Evolutionary conservation across 2,329 filamentous ascomycete species (phyloP).

Genomic region (Penicillium sp.): DNA sequence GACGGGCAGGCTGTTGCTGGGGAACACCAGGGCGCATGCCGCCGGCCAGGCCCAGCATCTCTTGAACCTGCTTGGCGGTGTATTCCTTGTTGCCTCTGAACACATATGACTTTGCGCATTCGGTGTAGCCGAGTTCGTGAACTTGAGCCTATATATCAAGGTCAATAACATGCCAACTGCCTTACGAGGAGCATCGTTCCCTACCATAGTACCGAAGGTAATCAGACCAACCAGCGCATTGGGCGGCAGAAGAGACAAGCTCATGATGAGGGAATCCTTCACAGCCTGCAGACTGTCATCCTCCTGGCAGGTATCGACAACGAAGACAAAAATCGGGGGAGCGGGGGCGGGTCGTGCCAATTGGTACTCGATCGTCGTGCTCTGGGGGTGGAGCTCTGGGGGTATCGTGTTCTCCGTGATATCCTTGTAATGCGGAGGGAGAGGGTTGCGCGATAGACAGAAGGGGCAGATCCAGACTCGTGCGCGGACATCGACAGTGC

Average conservation of each 20-base stretch:
- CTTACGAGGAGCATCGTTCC: slow-evolving; percentile 16
- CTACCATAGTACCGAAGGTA: slow-evolving; percentile 83
- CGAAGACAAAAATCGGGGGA: slow-evolving; percentile 66
- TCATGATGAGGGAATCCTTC: slow-evolving; percentile 66
- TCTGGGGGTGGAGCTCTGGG: slow-evolving; percentile 62
- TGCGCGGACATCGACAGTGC: slow-evolving; percentile 64
- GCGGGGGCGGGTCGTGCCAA: slow-evolving; percentile 60
- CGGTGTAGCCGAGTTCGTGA: slow-evolving; percentile 95
- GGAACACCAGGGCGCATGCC: slow-evolving; percentile 67
- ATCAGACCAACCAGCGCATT: slow-evolving; percentile 64
- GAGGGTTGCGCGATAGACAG: slow-evolving; percentile 63
- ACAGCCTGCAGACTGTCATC: slow-evolving; percentile 65
- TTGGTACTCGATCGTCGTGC: slow-evolving; percentile 66
- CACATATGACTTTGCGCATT: slow-evolving; percentile 97
- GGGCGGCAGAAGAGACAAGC: slow-evolving; percentile 60
- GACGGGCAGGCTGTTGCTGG: slow-evolving; percentile 66
- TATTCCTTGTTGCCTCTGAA: slow-evolving; percentile 99
- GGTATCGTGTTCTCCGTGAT: slow-evolving; percentile 65
- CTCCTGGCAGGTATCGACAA: slow-evolving; percentile 68
- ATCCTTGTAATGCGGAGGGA: slow-evolving; percentile 67
- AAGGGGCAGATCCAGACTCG: slow-evolving; percentile 68
- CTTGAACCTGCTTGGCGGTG: slow-evolving; percentile 96
- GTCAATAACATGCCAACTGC: slow-evolving; percentile 9
- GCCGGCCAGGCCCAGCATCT: slow-evolving; percentile 84
- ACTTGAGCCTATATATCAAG: slow-evolving; percentile 69